These are phyloP conservation scores for Gracilariopsis chorda DNA, from an alignment of 23 red algal species.

Conservation along the genomic window DNA sequence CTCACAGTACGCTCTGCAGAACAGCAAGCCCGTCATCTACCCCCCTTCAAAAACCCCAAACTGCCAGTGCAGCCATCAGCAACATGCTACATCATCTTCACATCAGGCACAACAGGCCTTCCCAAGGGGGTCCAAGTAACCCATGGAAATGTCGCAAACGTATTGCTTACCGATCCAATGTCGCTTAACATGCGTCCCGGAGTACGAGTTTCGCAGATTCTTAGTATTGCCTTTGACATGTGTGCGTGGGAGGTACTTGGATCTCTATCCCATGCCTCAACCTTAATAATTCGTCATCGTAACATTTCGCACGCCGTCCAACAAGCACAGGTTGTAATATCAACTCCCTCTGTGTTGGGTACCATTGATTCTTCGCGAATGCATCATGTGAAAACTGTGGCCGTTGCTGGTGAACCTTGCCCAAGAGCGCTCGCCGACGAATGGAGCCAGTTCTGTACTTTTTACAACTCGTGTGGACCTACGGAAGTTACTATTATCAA, in stretches of 20 bases:
- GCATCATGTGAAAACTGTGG: slow-evolving; percentile 33
- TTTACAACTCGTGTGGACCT: slow-evolving; percentile 50
- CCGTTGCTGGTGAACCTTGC: slow-evolving; percentile 39
- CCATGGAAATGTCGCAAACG: slow-evolving; percentile 73
- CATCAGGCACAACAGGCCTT: slow-evolving; percentile 83
- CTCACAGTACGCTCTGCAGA: background rate
- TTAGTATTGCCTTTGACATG: slow-evolving; percentile 52
- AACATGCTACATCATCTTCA: slow-evolving; percentile 73
- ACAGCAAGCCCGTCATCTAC: background rate
- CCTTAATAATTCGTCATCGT: slow-evolving; percentile 12
- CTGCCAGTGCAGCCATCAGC: background rate
- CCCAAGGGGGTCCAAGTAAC: slow-evolving; percentile 85
- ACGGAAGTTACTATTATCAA: slow-evolving; percentile 43
- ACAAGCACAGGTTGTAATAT: slow-evolving; percentile 18
- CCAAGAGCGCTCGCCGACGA: slow-evolving; percentile 4
- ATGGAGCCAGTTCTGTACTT: slow-evolving; percentile 34
- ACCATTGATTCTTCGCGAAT: slow-evolving; percentile 2
- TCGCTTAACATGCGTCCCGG: background rate
- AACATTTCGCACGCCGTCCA: slow-evolving; percentile 14
- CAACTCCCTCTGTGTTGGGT: slow-evolving; percentile 18
- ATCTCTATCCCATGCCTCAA: slow-evolving; percentile 16
- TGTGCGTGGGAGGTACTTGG: slow-evolving; percentile 34
- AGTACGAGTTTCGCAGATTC: background rate
- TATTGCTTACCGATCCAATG: slow-evolving; percentile 36
- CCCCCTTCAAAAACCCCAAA: background rate